Evolutionary conservation across 2,329 filamentous ascomycete genomes (phyloP).

Genomic region (Remersonia thermophila): DNA sequence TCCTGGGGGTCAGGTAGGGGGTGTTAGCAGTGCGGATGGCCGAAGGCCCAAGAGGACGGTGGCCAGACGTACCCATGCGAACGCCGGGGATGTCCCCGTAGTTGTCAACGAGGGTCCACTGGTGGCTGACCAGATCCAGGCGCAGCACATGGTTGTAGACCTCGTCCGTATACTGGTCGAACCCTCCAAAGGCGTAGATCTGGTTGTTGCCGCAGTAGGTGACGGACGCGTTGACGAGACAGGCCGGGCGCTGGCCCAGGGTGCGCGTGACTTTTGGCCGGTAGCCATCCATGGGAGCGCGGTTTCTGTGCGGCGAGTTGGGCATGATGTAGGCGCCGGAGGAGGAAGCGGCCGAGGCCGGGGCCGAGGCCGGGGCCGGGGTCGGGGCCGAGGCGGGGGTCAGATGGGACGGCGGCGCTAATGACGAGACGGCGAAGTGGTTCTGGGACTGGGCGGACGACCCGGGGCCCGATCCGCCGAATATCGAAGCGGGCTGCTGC

Average conservation of each 20-base stretch:
- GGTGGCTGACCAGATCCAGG: conserved; percentile 73
- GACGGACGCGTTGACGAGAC: conserved; percentile 93
- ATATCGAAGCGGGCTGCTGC: conserved; percentile 22
- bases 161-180: conserved; percentile 97
- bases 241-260: conserved; percentile 72
- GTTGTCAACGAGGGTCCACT: conserved; percentile 95
- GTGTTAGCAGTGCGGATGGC: conserved; percentile 5
- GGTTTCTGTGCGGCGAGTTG: conserved; percentile 61
- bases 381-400: conserved; percentile 22
- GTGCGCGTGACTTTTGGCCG: conserved; percentile 73
- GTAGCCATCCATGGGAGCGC: conserved; percentile 58
- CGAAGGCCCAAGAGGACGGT: conserved; percentile 7
- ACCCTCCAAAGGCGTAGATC: conserved; percentile 96
- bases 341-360: conserved; percentile 40
- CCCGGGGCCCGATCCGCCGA: conserved; percentile 29
- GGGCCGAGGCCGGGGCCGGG: conserved; percentile 29
- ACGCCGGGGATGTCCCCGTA: conserved; percentile 97
- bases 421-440: conserved; percentile 17
- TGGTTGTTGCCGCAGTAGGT: conserved; percentile 97
- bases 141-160: conserved; percentile 96
- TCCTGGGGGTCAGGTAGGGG: conserved; percentile 37
- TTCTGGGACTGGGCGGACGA: conserved; percentile 16
- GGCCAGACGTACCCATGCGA: conserved; percentile 62
- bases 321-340: conserved; percentile 87
- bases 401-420: neutral